These are phyloP conservation scores for Pugionium cornutum DNA, from an alignment of 345 rosid genomes.

Conservation along the genomic window DNA sequence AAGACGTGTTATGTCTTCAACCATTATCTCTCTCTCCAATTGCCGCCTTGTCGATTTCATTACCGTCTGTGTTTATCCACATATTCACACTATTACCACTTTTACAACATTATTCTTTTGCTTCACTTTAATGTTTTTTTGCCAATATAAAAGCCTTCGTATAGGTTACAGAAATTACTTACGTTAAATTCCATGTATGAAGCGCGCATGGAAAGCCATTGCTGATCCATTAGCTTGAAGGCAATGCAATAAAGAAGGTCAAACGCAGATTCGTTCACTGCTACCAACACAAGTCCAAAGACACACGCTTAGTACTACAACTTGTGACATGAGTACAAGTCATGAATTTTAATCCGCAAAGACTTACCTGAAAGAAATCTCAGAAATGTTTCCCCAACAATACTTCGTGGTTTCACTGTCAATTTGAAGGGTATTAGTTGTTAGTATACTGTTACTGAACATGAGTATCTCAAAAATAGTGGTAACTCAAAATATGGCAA, in stretches of 20 bases:
- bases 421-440: constrained; percentile 24
- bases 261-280: constrained; percentile 91
- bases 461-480: background rate
- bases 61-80: constrained; percentile 59
- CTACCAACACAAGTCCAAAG: constrained; percentile 25
- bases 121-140: background rate
- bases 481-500: background rate
- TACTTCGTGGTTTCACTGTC: constrained; percentile 82
- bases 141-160: background rate
- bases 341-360: background rate
- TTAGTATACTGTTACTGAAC: constrained; percentile 29
- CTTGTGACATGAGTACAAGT: background rate
- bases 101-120: background rate
- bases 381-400: constrained; percentile 85
- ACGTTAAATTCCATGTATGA: constrained; percentile 99
- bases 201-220: constrained; percentile 93
- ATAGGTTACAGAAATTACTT: constrained; percentile 17
- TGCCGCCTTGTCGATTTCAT: constrained; percentile 88
- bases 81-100: constrained; percentile 10
- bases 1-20: constrained; percentile 63
- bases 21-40: constrained; percentile 83
- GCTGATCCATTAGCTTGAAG: constrained; percentile 95
- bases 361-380: constrained; percentile 83
- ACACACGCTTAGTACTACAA: constrained; percentile 11
- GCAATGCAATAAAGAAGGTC: constrained; percentile 95